Conservation (phyloP, 2,329 filamentous ascomycete species). For the Didymella segeticola region DNA sequence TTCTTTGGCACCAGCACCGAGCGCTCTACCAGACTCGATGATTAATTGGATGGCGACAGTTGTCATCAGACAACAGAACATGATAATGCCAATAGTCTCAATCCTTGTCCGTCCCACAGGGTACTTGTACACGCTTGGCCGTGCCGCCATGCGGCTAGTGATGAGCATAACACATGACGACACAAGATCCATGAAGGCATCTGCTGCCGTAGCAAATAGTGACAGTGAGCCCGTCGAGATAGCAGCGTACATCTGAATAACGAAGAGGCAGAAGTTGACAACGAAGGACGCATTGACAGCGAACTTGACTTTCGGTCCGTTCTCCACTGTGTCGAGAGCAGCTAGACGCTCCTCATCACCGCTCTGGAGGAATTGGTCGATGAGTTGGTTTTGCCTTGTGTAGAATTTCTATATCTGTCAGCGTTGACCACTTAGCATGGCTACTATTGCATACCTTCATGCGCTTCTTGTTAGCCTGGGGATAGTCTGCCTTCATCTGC, state of each 20-base stretch:
- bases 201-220: conserved; percentile 69
- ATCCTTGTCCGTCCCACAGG: conserved; percentile 68
- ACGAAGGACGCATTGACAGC: conserved; percentile 48
- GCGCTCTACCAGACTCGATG: conserved; percentile 62
- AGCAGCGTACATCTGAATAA: conserved; percentile 66
- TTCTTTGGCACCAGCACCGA: conserved; percentile 55
- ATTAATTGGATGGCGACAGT: conserved; percentile 69
- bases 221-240: conserved; percentile 66
- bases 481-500: conserved; percentile 59
- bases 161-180: conserved; percentile 69
- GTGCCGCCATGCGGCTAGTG: conserved; percentile 65
- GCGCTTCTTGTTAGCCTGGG: conserved; percentile 46
- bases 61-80: conserved; percentile 71
- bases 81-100: conserved; percentile 69
- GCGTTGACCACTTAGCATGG: not conserved
- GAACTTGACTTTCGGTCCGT: conserved; percentile 51
- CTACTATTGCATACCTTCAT: conserved; percentile 34
- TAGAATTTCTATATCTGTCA: conserved; percentile 47
- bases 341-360: conserved; percentile 62
- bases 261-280: conserved; percentile 57
- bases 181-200: conserved; percentile 71
- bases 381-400: conserved; percentile 50
- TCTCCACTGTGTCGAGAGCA: conserved; percentile 59
- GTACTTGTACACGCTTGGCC: conserved; percentile 67
- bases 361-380: conserved; percentile 60